A percentile compares a stretch with the other conserved stretches of the same genome.
Evolutionary conservation across 2,329 filamentous ascomycete species (phyloP).

Genomic region (Aureobasidium sp.): DNA sequence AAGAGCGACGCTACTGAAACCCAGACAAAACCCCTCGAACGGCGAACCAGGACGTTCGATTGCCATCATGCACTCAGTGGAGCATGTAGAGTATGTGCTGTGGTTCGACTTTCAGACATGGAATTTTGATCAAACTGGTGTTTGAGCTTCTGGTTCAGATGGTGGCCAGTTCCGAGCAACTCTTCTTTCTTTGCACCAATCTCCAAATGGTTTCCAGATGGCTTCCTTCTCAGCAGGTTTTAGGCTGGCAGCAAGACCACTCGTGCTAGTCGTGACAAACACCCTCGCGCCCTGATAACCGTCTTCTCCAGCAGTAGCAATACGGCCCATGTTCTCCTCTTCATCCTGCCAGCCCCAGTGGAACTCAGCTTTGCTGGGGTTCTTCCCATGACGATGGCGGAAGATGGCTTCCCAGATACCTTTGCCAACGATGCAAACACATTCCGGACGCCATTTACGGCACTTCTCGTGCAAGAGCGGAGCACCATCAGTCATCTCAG

Average conservation of each 20-base stretch:
- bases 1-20: too few relatives aligned
- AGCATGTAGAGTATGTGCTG: too few relatives aligned
- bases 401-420: constrained; percentile 83
- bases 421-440: constrained; percentile 74
- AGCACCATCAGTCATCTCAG: constrained; percentile 74
- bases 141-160: neutral
- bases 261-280: constrained; percentile 90
- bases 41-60: too few relatives aligned
- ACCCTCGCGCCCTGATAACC: constrained; percentile 67
- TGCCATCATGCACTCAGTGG: too few relatives aligned
- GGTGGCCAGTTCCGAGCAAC: constrained; percentile 17
- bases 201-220: constrained; percentile 78
- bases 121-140: neutral
- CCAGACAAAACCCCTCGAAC: too few relatives aligned
- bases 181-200: constrained; percentile 62
- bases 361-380: constrained; percentile 59
- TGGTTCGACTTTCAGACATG: neutral
- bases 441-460: constrained; percentile 59
- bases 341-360: constrained; percentile 79
- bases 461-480: constrained; percentile 66
- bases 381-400: constrained; percentile 56
- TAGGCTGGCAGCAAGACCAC: constrained; percentile 72
- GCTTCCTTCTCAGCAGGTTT: constrained; percentile 68
- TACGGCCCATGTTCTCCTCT: constrained; percentile 50
- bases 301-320: constrained; percentile 34